These are phyloP conservation scores for Coemansia sp. DNA, from an alignment of 192 early-diverging fungal genomes.

Conservation along the genomic window DNA sequence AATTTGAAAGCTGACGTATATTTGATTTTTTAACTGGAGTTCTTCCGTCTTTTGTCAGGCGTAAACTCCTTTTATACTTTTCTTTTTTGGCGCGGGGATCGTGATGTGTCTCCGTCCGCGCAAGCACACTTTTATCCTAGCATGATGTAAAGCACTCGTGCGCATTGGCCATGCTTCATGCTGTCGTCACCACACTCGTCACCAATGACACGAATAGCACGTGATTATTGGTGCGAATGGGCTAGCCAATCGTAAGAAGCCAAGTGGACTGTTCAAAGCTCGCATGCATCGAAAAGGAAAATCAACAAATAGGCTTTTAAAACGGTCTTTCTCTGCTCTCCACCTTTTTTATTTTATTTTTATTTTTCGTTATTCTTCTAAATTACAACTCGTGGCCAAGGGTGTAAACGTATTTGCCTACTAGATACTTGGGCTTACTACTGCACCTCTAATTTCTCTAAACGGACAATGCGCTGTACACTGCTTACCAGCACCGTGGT, in stretches of 20 bases:
- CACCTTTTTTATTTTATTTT: not conserved
- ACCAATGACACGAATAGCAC: constrained; percentile 8
- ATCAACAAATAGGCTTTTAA: too few species aligned
- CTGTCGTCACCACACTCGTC: constrained; percentile 3
- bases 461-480: constrained; percentile 34
- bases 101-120: not conserved
- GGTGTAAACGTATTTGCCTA: not conserved
- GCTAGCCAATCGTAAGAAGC: constrained; percentile 35
- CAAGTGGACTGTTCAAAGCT: constrained; percentile 23
- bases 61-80: not conserved
- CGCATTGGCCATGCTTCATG: not conserved
- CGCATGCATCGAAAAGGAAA: too few species aligned
- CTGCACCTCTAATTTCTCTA: not conserved
- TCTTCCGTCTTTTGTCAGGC: not conserved
- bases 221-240: not conserved
- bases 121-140: not conserved
- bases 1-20: not conserved
- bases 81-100: not conserved
- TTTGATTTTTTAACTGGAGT: not conserved
- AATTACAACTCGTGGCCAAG: not conserved
- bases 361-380: not conserved
- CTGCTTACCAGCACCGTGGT: constrained; percentile 40
- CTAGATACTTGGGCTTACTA: constrained; percentile 7
- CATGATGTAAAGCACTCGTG: not conserved
- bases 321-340: too few species aligned